Conservation (phyloP, 2,329 filamentous ascomycete species). For the Exophiala sp. region DNA sequence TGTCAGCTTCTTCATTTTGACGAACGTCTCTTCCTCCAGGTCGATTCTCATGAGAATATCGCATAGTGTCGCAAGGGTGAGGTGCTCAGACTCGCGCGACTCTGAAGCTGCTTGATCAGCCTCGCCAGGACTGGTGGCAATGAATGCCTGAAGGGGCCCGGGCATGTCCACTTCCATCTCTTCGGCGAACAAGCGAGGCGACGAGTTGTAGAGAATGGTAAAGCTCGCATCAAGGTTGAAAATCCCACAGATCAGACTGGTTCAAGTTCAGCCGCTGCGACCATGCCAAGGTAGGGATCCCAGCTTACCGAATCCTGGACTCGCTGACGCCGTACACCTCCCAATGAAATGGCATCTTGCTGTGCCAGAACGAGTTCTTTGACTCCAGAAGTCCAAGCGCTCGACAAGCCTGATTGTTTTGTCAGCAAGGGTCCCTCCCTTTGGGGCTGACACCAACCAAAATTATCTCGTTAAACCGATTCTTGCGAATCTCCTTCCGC, state of each 20-base stretch:
- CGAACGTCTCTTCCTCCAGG: neutral
- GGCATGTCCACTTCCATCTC: slow-evolving; percentile 4
- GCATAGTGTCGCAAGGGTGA: neutral
- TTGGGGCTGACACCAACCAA: neutral
- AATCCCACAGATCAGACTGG: slow-evolving; percentile 2
- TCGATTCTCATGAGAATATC: slow-evolving; percentile 3
- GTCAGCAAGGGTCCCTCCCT: too few species aligned
- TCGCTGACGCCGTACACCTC: neutral
- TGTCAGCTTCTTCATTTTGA: slow-evolving; percentile 1
- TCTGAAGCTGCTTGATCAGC: neutral
- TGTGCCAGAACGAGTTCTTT: slow-evolving; percentile 1
- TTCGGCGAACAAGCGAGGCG: slow-evolving; percentile 5
- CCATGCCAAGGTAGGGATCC: too few species aligned
- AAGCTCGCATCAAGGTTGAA: slow-evolving; percentile 13
- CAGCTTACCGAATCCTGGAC: neutral
- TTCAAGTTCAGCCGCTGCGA: too few species aligned
- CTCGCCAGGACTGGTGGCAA: slow-evolving; percentile 3
- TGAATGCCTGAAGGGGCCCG: slow-evolving; percentile 1
- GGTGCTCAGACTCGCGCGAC: neutral
- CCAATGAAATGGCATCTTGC: slow-evolving; percentile 7
- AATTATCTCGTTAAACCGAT: slow-evolving; percentile 5
- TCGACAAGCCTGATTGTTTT: neutral
- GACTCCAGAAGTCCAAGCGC: neutral
- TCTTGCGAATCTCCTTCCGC: neutral
- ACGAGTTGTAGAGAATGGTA: slow-evolving; percentile 6